These are phyloP conservation scores for Trichoderma oligosporum DNA, from an alignment of 2,329 filamentous ascomycete species.

Conservation along the genomic window DNA sequence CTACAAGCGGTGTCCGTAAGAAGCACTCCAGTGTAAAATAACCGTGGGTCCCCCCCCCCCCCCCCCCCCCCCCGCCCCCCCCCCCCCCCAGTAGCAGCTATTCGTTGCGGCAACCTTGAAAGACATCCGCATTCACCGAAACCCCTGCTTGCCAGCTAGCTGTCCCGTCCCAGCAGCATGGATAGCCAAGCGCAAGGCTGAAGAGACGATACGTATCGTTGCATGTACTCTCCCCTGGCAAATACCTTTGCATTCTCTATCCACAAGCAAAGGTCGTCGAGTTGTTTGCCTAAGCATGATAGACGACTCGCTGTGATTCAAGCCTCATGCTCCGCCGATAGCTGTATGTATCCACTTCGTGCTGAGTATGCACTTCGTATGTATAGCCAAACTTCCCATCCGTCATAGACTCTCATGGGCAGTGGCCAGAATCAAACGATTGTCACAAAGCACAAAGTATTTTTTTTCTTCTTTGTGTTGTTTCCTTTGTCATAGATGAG, in stretches of 20 bases:
- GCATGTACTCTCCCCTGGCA: not conserved
- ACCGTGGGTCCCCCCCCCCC: not conserved
- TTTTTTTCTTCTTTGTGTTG: not conserved
- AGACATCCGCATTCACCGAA: constrained; percentile 4
- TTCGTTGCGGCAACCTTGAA: not conserved
- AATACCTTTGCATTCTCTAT: not conserved
- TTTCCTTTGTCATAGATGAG: not conserved
- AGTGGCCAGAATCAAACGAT: not conserved
- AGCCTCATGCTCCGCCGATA: not conserved
- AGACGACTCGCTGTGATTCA: not conserved
- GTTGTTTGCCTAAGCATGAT: not conserved
- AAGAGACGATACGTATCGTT: not conserved
- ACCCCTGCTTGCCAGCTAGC: not conserved
- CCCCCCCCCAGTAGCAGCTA: not conserved
- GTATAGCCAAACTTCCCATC: not conserved
- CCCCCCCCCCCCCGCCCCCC: too few species aligned
- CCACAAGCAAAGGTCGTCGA: not conserved
- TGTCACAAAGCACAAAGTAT: not conserved
- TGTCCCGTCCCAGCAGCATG: constrained; percentile 10
- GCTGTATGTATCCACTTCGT: too few species aligned
- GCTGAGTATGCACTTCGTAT: not conserved
- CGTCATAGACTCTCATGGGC: not conserved
- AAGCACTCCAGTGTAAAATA: not conserved
- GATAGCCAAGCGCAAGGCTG: constrained; percentile 13
- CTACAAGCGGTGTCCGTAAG: not conserved